phyloP scores from a whole-genome alignment of 441 rosid genomes.

The Brassica hybrid region DNA sequence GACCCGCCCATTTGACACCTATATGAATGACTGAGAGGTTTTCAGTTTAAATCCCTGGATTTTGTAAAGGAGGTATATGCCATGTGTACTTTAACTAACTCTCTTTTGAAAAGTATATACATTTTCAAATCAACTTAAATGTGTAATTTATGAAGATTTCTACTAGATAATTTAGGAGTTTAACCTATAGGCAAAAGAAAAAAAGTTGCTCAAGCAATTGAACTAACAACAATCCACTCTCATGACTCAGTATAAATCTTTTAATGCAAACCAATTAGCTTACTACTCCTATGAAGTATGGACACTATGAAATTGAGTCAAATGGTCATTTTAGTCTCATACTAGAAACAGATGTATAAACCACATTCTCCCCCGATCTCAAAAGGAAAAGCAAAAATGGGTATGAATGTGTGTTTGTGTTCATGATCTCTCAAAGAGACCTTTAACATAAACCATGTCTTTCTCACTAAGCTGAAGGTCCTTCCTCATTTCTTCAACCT shows the following conservation, averaged over 20 bases:
- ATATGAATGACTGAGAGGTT: background rate
- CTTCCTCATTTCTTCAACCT: constrained; percentile 83
- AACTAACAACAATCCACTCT: background rate
- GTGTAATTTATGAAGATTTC: background rate
- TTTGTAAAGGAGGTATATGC: no score
- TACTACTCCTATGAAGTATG: background rate
- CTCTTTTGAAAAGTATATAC: background rate
- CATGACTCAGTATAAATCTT: background rate
- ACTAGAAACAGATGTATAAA: constrained; percentile 10
- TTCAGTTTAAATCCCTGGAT: no score
- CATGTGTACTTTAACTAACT: no score
- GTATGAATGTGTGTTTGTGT: background rate
- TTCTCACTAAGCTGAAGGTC: constrained; percentile 82
- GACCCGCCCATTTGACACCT: no score
- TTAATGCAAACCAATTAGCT: background rate
- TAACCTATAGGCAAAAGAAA: background rate
- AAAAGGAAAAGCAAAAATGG: constrained; percentile 30
- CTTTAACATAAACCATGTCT: constrained; percentile 94
- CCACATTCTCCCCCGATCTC: constrained; percentile 10
- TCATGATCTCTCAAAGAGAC: constrained; percentile 75
- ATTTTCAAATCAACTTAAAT: background rate
- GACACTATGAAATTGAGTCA: background rate
- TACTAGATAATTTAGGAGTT: background rate
- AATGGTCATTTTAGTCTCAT: background rate
- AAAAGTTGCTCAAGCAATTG: background rate